Percentiles rank a stretch among this genome's conserved stretches.
Evolutionary conservation across 2,329 filamentous ascomycete species (phyloP).

Genomic region (Stagonosporopsis rhizophila): DNA sequence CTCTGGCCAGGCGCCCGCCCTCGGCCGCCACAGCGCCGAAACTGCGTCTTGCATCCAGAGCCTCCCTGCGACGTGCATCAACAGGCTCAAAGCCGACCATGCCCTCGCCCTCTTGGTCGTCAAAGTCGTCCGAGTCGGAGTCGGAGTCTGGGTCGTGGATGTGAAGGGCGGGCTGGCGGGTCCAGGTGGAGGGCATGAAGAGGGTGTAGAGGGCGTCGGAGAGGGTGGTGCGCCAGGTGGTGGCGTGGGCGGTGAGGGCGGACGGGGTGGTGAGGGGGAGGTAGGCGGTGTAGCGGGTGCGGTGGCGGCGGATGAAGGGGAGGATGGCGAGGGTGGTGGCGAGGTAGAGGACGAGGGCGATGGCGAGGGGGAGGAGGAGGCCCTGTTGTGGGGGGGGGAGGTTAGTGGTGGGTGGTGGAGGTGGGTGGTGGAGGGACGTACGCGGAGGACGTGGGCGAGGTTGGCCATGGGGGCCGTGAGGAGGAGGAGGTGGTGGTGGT

Average conservation of each 20-base stretch:
- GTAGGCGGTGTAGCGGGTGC: constrained; percentile 54
- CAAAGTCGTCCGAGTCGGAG: constrained; percentile 38
- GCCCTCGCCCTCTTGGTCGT: constrained; percentile 55
- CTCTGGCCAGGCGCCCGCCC: constrained; percentile 73
- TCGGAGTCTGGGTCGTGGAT: constrained; percentile 43
- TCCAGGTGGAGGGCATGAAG: constrained; percentile 43
- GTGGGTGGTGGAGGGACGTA: constrained; percentile 18
- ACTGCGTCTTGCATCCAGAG: constrained; percentile 50
- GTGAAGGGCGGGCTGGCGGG: constrained; percentile 33
- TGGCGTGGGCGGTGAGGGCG: constrained; percentile 17
- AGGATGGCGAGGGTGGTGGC: constrained; percentile 51
- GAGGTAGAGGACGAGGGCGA: constrained; percentile 53
- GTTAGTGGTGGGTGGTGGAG: constrained; percentile 6
- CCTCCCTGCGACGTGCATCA: constrained; percentile 47
- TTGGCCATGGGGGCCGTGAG: constrained; percentile 46
- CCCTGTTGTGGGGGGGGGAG: constrained; percentile 39
- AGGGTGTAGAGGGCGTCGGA: constrained; percentile 45
- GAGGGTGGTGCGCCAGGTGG: constrained; percentile 44
- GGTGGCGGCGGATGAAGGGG: constrained; percentile 54
- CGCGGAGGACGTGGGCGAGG: constrained; percentile 46
- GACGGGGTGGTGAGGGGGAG: constrained; percentile 47
- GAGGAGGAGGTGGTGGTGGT: background rate
- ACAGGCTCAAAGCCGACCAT: constrained; percentile 56
- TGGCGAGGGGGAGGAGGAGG: constrained; percentile 55
- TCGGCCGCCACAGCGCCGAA: constrained; percentile 53